phyloP scores from a whole-genome alignment of 1,284 basidiomycete genomes.

The Trichosporon sp. region DNA sequence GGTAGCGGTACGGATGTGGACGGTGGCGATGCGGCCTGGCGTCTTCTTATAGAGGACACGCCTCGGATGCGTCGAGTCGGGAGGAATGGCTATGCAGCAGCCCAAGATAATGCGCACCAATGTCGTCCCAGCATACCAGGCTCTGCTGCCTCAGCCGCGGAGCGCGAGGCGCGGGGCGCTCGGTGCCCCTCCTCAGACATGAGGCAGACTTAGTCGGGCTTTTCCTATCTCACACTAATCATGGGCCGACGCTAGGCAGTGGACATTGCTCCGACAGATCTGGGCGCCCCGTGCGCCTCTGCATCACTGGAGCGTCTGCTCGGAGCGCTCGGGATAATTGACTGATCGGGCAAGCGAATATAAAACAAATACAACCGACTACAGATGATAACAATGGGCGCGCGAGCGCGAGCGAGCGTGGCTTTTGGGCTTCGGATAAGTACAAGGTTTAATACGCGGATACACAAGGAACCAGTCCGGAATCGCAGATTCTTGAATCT shows the following conservation, averaged over 20 bases:
- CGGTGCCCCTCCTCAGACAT: background rate
- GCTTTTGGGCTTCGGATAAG: slow-evolving; percentile 1
- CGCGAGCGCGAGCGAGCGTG: background rate
- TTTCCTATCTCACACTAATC: background rate
- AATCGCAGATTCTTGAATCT: slow-evolving; percentile 4
- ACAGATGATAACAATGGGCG: background rate
- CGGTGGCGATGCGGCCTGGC: background rate
- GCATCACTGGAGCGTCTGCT: background rate
- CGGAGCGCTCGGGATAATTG: background rate
- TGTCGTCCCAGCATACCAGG: background rate
- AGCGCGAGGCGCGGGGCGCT: background rate
- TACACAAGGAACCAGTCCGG: slow-evolving; percentile 3
- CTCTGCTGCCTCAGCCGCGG: background rate
- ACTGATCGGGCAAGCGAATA: background rate
- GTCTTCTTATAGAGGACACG: background rate
- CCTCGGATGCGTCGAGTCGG: background rate
- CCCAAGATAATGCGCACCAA: background rate
- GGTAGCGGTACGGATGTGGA: background rate
- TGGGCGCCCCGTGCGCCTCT: background rate
- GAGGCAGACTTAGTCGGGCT: background rate
- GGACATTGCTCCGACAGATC: background rate
- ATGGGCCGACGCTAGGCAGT: background rate
- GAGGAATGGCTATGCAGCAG: background rate
- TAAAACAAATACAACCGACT: background rate
- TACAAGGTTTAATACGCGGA: slow-evolving; percentile 4